Conservation (phyloP, 2,329 filamentous ascomycete genomes). For the Sclerotinia sclerotiorum region DNA sequence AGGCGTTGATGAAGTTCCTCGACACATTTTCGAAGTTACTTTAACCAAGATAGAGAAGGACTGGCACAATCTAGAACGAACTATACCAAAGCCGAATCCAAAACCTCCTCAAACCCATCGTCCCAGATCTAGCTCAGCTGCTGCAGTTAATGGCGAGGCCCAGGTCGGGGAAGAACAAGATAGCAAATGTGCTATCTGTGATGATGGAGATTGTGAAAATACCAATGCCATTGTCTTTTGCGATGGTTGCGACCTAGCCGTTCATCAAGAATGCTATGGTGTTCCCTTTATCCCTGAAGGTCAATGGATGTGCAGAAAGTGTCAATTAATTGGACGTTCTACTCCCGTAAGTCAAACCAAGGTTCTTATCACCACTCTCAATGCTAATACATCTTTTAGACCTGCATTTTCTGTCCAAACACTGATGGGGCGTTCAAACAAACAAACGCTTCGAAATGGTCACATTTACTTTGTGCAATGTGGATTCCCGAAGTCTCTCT, state of each 20-base stretch:
- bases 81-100: constrained; percentile 94
- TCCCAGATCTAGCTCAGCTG: constrained; percentile 88
- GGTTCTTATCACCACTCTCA: not conserved
- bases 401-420: constrained; percentile 98
- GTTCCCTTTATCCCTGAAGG: constrained; percentile 98
- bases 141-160: constrained; percentile 91
- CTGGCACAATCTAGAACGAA: constrained; percentile 93
- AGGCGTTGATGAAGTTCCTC: constrained; percentile 79
- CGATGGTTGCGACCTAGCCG: constrained; percentile 94
- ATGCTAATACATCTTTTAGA: constrained; percentile 48
- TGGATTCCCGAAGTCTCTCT: constrained; percentile 98
- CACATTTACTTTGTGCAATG: constrained; percentile 92
- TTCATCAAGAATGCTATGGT: constrained; percentile 98
- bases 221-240: constrained; percentile 99
- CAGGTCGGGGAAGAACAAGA: constrained; percentile 89
- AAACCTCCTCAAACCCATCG: constrained; percentile 94
- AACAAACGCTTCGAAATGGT: constrained; percentile 94
- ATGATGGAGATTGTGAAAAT: constrained; percentile 99
- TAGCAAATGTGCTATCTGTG: constrained; percentile 95
- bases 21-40: constrained; percentile 93
- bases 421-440: constrained; percentile 98
- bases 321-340: constrained; percentile 89
- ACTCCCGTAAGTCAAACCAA: constrained; percentile 64
- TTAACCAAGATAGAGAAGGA: constrained; percentile 99
- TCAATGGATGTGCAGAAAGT: constrained; percentile 97